Evolutionary conservation across 345 rosid species (phyloP), one percentile per base, ranked within the genome.

Genomic region (Adansonia digitata): DNA sequence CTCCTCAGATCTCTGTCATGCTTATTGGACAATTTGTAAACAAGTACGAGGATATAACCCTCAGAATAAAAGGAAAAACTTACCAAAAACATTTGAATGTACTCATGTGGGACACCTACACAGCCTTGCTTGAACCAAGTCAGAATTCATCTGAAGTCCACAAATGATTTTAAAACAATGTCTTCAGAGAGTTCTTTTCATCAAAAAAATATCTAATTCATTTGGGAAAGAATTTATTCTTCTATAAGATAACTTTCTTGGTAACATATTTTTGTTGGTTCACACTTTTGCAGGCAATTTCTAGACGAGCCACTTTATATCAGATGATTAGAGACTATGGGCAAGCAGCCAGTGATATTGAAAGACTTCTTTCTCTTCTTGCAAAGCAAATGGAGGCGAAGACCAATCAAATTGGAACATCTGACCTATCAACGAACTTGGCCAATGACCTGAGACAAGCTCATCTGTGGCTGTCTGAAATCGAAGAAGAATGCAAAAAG

Each of bases 291-390:
- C 79, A 95, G 98, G 98, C 97, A 74, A 91, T 93, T 74, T 90
- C 99, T 69, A 90, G 99, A 78, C 87, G 97, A 72, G 91, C 98
- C 69, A 84, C 87, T 43, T 83, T 95, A 75, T 91, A 79, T 71
- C 97, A 91, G 89, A 89, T 86, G 93, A 86, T 93, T 74, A 91
- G 97, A 82, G 97, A 93, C 79, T 93, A 85, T 85, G 96, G 86
- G 46, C 93, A 88, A 85, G 96, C 99, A 59, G 89, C 94, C 67
- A 82, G 65, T 77, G 97, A 95, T 85, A 88, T 91, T 79, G 85
- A 79, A 81, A 87, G 93, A 79, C 82, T 90, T 73, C 63, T 87
- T 77, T 66, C 85, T 72, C 78, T 84, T 81, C 86, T 87, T 35
- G 79, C 79, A 61, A 88, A 85, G 85, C 97, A 88, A 84, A 74